Conservation (phyloP, 176 grass and related monocot species). For the Raddia distichophylla region DNA sequence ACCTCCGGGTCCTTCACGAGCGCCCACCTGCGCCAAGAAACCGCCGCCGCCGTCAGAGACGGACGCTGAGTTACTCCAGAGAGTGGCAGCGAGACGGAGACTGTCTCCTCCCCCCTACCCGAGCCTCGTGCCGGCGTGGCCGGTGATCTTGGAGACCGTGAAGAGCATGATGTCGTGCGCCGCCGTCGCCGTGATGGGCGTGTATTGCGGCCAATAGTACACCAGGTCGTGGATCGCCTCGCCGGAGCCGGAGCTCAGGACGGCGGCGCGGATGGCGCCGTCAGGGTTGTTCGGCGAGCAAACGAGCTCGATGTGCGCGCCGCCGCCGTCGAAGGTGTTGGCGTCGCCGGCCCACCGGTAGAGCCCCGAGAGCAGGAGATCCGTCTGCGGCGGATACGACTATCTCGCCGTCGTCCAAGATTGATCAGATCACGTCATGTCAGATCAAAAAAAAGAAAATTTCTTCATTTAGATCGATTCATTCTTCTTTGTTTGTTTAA, state of each 20-base stretch:
- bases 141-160: conserved; percentile 70
- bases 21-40: conserved; percentile 55
- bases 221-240: conserved; percentile 74
- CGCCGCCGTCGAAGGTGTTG: conserved; percentile 24
- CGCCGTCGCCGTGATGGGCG: conserved; percentile 46
- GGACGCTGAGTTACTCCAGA: no score
- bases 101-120: conserved; percentile 38
- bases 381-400: conserved; percentile 42
- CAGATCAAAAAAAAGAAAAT: not conserved
- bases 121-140: conserved; percentile 68
- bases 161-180: conserved; percentile 77
- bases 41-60: no score
- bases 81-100: not conserved
- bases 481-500: not conserved
- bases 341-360: conserved; percentile 77
- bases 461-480: not conserved
- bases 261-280: conserved; percentile 46
- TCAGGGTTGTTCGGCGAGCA: conserved; percentile 89
- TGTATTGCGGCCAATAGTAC: conserved; percentile 87
- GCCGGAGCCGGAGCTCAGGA: conserved; percentile 38
- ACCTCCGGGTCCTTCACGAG: conserved; percentile 63
- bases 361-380: conserved; percentile 32
- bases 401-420: not conserved
- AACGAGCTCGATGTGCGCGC: conserved; percentile 61
- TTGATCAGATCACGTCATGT: not conserved